Conservation (phyloP, 2,329 filamentous ascomycete genomes). For the Rachicladosporium sp. region DNA sequence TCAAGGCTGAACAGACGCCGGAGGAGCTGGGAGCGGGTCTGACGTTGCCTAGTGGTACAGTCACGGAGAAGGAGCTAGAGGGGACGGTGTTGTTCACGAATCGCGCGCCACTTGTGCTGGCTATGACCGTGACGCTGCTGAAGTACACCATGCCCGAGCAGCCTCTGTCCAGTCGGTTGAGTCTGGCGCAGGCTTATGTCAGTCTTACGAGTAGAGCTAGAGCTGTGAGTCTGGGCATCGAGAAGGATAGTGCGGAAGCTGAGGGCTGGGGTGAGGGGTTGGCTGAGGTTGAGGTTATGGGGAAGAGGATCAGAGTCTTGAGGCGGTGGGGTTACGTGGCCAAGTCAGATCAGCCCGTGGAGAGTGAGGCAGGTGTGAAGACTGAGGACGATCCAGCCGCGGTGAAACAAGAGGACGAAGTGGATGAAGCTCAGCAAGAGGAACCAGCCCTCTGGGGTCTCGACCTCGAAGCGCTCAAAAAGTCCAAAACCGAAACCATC, state of each 20-base stretch:
- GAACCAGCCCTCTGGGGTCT: constrained; percentile 46
- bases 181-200: constrained; percentile 71
- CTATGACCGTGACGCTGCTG: constrained; percentile 62
- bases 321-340: constrained; percentile 60
- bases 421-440: too few species aligned
- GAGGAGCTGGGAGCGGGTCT: constrained; percentile 52
- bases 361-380: too few species aligned
- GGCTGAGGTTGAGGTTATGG: constrained; percentile 59
- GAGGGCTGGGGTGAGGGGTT: constrained; percentile 65
- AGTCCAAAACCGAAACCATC: constrained; percentile 25
- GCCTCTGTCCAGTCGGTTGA: constrained; percentile 69
- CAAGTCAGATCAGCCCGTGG: too few species aligned
- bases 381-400: background rate
- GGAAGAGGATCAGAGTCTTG: constrained; percentile 60
- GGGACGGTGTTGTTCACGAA: constrained; percentile 56
- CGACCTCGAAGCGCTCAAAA: constrained; percentile 44
- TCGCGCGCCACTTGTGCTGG: constrained; percentile 67
- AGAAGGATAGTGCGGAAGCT: constrained; percentile 52
- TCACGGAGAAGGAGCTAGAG: constrained; percentile 48
- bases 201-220: constrained; percentile 69
- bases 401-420: constrained; percentile 8
- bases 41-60: constrained; percentile 41
- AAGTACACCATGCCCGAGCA: constrained; percentile 78
- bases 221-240: constrained; percentile 61
- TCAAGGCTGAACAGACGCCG: constrained; percentile 25